Percentiles rank a stretch among this genome's conserved stretches.
Evolutionary conservation across 1,139 yeast species (phyloP).

Genomic region (Hemisphaericaspora xylanilytica): DNA sequence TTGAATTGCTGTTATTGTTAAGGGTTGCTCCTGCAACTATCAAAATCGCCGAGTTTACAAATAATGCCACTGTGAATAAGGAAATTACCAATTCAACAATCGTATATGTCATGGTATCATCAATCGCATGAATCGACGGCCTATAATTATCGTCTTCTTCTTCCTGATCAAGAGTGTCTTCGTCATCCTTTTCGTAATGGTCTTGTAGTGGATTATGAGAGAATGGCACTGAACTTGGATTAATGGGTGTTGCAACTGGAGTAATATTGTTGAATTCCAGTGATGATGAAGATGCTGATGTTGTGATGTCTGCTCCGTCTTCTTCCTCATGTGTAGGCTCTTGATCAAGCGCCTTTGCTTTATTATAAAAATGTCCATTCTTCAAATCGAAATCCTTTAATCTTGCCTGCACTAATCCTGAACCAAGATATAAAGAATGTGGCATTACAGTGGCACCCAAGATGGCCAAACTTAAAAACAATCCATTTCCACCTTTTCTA

Average conservation of each 20-base stretch:
- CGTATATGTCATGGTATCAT: slow-evolving; percentile 65
- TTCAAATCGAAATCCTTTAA: slow-evolving; percentile 75
- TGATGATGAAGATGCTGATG: neutral
- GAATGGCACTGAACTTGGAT: slow-evolving; percentile 1
- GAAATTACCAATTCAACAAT: slow-evolving; percentile 64
- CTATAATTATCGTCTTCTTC: slow-evolving; percentile 43
- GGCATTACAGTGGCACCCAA: slow-evolving; percentile 99
- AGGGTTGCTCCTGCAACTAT: slow-evolving; percentile 77
- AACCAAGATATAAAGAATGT: slow-evolving; percentile 86
- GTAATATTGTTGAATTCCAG: slow-evolving; percentile 21
- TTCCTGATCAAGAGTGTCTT: slow-evolving; percentile 21
- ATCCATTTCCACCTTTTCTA: slow-evolving; percentile 62
- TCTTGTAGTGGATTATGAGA: slow-evolving; percentile 2
- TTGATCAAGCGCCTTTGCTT: slow-evolving; percentile 17
- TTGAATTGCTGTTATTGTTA: slow-evolving; percentile 13
- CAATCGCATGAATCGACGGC: slow-evolving; percentile 67
- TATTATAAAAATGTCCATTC: slow-evolving; percentile 46
- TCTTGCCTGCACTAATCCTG: slow-evolving; percentile 90
- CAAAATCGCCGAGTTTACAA: slow-evolving; percentile 76
- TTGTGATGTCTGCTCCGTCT: neutral
- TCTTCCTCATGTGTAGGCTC: slow-evolving; percentile 4
- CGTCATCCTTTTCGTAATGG: slow-evolving; percentile 25
- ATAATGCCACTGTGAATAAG: slow-evolving; percentile 70
- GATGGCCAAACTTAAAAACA: slow-evolving; percentile 84
- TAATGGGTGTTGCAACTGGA: slow-evolving; percentile 11